Conservation (phyloP, 164 flowering plant genomes). For the Tinospora cordifolia region DNA sequence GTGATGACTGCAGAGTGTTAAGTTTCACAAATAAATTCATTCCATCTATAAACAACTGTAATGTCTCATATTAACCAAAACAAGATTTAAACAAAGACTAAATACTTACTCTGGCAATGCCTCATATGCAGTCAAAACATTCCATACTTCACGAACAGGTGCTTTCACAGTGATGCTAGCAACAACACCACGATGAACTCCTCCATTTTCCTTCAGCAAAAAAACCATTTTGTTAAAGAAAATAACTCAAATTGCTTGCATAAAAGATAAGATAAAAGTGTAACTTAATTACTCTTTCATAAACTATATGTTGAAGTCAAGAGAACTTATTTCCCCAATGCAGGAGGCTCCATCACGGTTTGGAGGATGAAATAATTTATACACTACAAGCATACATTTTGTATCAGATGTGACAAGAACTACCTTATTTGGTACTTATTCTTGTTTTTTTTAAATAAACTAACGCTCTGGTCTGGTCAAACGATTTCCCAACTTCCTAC, state of each 20-base stretch:
- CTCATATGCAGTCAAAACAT: slow-evolving; percentile 82
- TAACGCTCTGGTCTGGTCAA: too few relatives aligned
- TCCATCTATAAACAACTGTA: background rate
- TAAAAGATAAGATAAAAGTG: background rate
- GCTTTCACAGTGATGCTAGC: slow-evolving; percentile 96
- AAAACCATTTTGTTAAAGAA: slow-evolving; percentile 23
- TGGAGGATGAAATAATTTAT: too few relatives aligned
- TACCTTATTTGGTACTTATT: too few relatives aligned
- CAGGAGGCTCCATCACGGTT: too few relatives aligned
- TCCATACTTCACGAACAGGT: slow-evolving; percentile 91
- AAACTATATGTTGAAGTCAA: background rate
- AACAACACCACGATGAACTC: slow-evolving; percentile 88
- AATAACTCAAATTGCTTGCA: background rate
- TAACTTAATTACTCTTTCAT: background rate
- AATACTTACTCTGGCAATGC: slow-evolving; percentile 80
- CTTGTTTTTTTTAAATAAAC: too few relatives aligned
- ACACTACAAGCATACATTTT: too few relatives aligned
- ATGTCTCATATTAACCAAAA: background rate
- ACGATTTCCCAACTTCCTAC: too few relatives aligned
- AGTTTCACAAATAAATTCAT: background rate
- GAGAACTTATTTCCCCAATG: too few relatives aligned
- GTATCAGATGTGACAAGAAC: too few relatives aligned
- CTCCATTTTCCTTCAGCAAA: slow-evolving; percentile 84
- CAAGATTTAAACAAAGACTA: background rate
- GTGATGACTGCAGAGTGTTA: background rate